Conservation (phyloP, 2,329 filamentous ascomycete genomes). For the Penicillium sp. region DNA sequence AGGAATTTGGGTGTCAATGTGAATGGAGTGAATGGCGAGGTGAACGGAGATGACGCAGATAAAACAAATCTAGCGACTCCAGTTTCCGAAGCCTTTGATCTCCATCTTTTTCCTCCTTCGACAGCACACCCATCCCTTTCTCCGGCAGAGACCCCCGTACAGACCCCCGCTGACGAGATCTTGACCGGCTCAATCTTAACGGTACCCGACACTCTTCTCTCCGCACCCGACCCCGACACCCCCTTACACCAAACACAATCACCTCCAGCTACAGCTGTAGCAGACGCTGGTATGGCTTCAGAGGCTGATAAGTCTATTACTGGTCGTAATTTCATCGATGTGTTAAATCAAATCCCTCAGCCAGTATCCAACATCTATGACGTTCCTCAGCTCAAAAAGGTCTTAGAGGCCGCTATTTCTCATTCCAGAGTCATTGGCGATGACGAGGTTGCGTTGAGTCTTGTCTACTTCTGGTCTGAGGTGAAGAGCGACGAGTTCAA, state of each 20-base stretch:
- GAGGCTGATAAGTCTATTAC: not conserved
- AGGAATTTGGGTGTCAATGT: not conserved
- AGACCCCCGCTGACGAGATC: slow-evolving; percentile 5
- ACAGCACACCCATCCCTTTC: slow-evolving; percentile 5
- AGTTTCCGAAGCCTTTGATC: slow-evolving; percentile 9
- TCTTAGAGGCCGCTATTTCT: slow-evolving; percentile 11
- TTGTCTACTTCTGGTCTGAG: slow-evolving; percentile 21
- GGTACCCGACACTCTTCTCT: slow-evolving; percentile 3
- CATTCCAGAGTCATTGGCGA: not conserved
- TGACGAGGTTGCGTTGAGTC: slow-evolving; percentile 6
- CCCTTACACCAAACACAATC: slow-evolving; percentile 3
- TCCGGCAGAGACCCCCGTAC: slow-evolving; percentile 4
- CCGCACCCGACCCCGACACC: slow-evolving; percentile 1
- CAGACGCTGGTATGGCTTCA: slow-evolving; percentile 6
- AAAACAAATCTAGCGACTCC: slow-evolving; percentile 12
- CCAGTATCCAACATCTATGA: slow-evolving; percentile 16
- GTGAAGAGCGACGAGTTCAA: slow-evolving; percentile 18
- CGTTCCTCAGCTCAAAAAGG: slow-evolving; percentile 10
- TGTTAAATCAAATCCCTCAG: slow-evolving; percentile 13
- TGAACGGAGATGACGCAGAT: not conserved
- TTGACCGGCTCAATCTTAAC: slow-evolving; percentile 2
- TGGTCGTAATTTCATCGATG: slow-evolving; percentile 6
- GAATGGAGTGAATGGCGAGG: not conserved
- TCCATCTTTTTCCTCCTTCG: not conserved
- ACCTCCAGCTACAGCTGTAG: slow-evolving; percentile 1